A percentile compares a stretch with the other conserved stretches of the same genome.
These are phyloP conservation scores for Vitis labrusca DNA, from an alignment of 164 flowering plant genomes.

Conservation along the genomic window DNA sequence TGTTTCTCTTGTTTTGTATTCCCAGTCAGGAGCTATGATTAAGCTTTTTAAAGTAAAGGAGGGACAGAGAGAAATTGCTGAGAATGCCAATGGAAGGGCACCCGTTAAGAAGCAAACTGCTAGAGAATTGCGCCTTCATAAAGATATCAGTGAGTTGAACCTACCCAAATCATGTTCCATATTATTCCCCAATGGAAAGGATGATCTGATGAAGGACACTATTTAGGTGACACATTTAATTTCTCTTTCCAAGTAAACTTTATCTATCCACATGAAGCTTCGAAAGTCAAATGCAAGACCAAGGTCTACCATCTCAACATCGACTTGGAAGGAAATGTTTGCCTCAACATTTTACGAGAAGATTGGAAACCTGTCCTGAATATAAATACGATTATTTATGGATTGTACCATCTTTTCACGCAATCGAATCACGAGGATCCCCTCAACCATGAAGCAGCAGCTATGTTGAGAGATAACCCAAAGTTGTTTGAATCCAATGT, in stretches of 20 bases:
- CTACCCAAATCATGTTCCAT: conserved; percentile 4
- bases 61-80: conserved; percentile 43
- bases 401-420: no score
- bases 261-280: conserved; percentile 74
- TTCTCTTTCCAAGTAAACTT: conserved; percentile 66
- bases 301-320: conserved; percentile 91
- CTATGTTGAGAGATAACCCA: no score
- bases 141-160: conserved; percentile 21
- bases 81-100: conserved; percentile 31
- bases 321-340: conserved; percentile 82
- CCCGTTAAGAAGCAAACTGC: conserved; percentile 52
- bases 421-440: no score
- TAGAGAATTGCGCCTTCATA: conserved; percentile 51
- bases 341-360: conserved; percentile 79
- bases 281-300: conserved; percentile 82
- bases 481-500: no score
- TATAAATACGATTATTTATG: no score
- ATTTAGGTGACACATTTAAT: conserved; percentile 21
- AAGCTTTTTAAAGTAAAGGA: conserved; percentile 51
- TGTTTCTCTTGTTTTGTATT: no score
- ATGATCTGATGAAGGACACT: conserved; percentile 56
- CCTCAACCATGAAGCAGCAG: no score
- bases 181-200: conserved; percentile 47
- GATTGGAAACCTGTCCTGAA: conserved; percentile 77
- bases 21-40: conserved; percentile 34